Conservation (phyloP, 768 basidiomycete species). For the Lactarius hatsudake region DNA sequence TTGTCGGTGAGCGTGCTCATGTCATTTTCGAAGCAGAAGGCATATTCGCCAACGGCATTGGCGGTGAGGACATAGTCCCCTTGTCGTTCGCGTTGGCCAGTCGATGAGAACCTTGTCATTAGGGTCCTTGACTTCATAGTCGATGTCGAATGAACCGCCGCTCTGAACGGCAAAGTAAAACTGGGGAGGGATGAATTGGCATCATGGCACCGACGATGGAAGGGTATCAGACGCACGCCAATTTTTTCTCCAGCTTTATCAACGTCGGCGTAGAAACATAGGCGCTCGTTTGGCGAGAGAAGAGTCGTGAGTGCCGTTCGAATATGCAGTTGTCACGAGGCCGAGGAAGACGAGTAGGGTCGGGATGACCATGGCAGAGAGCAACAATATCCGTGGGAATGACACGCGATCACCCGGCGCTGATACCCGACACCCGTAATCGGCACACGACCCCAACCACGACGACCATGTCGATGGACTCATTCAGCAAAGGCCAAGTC, state of each 20-base stretch:
- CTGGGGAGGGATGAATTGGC: slow-evolving; percentile 39
- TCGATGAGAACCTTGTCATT: slow-evolving; percentile 84
- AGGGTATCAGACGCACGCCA: slow-evolving; percentile 51
- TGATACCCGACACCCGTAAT: not conserved
- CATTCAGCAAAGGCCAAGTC: not conserved
- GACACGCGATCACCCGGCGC: not conserved
- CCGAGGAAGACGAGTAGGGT: slow-evolving; percentile 23
- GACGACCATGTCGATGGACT: slow-evolving; percentile 6
- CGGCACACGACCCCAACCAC: not conserved
- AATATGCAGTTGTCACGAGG: slow-evolving; percentile 33
- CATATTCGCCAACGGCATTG: slow-evolving; percentile 83
- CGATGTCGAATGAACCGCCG: slow-evolving; percentile 94
- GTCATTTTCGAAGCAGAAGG: slow-evolving; percentile 99
- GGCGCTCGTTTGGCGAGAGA: slow-evolving; percentile 71
- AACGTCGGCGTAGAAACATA: slow-evolving; percentile 95
- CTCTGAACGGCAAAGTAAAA: slow-evolving; percentile 99
- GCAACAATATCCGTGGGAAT: slow-evolving; percentile 19
- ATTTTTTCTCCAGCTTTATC: slow-evolving; percentile 95
- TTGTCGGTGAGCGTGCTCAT: slow-evolving; percentile 94
- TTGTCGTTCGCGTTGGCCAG: slow-evolving; percentile 83
- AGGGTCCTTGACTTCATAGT: slow-evolving; percentile 91
- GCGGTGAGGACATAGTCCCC: slow-evolving; percentile 98
- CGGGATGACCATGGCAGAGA: slow-evolving; percentile 25
- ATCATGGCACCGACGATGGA: not conserved
- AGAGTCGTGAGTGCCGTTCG: slow-evolving; percentile 77